Evolutionary conservation across 2,329 filamentous ascomycete genomes (phyloP), one percentile per base, ranked within the genome.

Genomic region (Colletotrichum liaoningense): DNA sequence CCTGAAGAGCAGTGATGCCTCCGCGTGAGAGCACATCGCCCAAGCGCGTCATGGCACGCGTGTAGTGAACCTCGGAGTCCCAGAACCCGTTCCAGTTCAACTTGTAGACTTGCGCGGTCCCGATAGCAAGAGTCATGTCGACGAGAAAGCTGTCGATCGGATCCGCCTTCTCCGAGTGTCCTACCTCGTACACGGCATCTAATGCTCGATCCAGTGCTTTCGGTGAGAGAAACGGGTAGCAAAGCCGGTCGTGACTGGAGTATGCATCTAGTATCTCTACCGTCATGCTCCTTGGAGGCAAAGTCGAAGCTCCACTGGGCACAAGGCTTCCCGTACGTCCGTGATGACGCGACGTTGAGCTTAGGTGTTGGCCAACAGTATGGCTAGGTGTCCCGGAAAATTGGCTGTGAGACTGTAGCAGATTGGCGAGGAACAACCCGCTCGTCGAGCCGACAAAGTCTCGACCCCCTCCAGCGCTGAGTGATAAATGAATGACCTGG

Each of bases 61-160:
- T 79, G 56, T 85, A 83, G 33, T 85, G 84, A 1, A 79, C 82
- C 63, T 86, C 84, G 3, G 84, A 84, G 73, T 85, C 82, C 2
- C 83, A 83, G 3, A 84, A 76, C 7, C 79, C 82, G 64, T 84
- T 81, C 84, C 84, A 86, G 52, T 86, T 83, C 59, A 84, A 83
- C 74, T 86, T 86, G 72, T 83, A 81, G 5, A 84, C 81, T 55
- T 84, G 84, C 0, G 83, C 81, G 0, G 82, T 85, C 1, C 82
- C 82, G 52, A 86, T 86, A 8, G 85, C 85, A 1, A 86, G 76
- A 0, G 83, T 78, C 82, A 86, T 86, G 72, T 86, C 81, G 46
- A 86, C 79, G 3, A 85, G 76, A 70, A 86, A 86, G 0, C 79
- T 79, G 28, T 84, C 81, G 12, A 80, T 80, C 0, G 80, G 75